phyloP scores from a whole-genome alignment of 352 stramenopile genomes.

The Globisporangium cystogenes region DNA sequence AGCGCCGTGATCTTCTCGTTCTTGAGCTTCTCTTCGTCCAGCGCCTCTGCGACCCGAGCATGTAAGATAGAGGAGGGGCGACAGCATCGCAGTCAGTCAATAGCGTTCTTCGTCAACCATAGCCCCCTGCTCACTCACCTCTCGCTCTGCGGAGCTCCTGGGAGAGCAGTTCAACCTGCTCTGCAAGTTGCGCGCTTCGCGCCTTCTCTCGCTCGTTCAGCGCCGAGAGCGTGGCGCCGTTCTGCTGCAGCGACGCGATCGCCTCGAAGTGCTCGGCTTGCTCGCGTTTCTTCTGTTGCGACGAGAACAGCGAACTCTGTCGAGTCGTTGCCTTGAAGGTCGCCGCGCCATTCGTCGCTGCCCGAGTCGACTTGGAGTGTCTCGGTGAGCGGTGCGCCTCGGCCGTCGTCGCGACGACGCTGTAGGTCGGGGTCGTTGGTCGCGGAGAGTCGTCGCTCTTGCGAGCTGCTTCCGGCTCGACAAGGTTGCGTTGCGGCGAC shows the following conservation, averaged over 20 bases:
- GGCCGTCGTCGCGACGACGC: neutral
- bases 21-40: conserved; percentile 40
- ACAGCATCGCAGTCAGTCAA: no score
- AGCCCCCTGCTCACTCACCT: conserved; percentile 13
- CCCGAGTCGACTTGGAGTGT: neutral
- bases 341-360: neutral
- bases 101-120: neutral
- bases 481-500: conserved; percentile 5
- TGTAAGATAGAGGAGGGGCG: no score
- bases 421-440: neutral
- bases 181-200: conserved; percentile 28
- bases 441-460: conserved; percentile 6
- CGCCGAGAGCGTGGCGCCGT: conserved; percentile 30
- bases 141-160: conserved; percentile 26
- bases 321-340: conserved; percentile 2
- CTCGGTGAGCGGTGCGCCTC: neutral
- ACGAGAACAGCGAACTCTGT: conserved; percentile 17
- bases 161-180: conserved; percentile 28
- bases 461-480: neutral
- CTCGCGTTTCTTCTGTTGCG: conserved; percentile 19
- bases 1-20: conserved; percentile 32
- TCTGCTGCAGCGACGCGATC: conserved; percentile 39
- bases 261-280: conserved; percentile 21
- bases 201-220: conserved; percentile 48
- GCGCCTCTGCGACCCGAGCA: conserved; percentile 19